Evolutionary conservation across 2,329 filamentous ascomycete species (phyloP), one percentile per base, ranked within the genome.

Genomic region (Diplodia seriata): DNA sequence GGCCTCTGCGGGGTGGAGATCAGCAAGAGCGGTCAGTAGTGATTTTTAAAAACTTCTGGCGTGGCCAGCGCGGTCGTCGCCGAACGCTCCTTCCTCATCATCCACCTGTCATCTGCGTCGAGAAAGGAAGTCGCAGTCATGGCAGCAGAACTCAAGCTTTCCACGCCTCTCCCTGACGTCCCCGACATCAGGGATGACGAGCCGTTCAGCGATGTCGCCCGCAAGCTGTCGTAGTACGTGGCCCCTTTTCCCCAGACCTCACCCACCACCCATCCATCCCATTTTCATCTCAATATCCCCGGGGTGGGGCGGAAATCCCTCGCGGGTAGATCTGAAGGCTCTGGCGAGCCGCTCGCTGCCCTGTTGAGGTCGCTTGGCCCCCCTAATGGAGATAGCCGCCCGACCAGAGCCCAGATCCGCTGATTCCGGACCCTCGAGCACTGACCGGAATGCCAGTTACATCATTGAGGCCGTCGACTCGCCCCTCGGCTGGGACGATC

Each of bases 401-500:
- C 26, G n/a, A 20, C 31, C 31, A 29, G 18, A n/a, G 47, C 33
- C 49, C 49, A 31, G 26, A 63, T 59, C 59, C 36, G 29, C 59
- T 63, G 47, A 56, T 26, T 63, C 31, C 26, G 49, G 36, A 36
- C 29, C 18, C 23, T 36, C 7, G 59, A 63, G 59, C 59, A 63
- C 66, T 68, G 66, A 33, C 54, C 49, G 43, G 50, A 59, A 57
- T 43, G 54, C 72, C 63, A 79, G 78, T 68, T 79, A 76, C 68
- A 77, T 80, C 69, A 81, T 85, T 68, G 85, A 89, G 68, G 86
- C 86, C 26, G 84, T 93, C 67, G 83, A 85, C 63, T 80, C 89
- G 55, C 89, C 91, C 18, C 86, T 87, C 74, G 90, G 87, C 15
- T 93, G 92, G 79, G 91, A 93, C 74, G 90, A 92, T 77, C 82